These are phyloP conservation scores for Saccharomyces hybrid DNA, from an alignment of 1,139 yeast genomes.

Conservation along the genomic window DNA sequence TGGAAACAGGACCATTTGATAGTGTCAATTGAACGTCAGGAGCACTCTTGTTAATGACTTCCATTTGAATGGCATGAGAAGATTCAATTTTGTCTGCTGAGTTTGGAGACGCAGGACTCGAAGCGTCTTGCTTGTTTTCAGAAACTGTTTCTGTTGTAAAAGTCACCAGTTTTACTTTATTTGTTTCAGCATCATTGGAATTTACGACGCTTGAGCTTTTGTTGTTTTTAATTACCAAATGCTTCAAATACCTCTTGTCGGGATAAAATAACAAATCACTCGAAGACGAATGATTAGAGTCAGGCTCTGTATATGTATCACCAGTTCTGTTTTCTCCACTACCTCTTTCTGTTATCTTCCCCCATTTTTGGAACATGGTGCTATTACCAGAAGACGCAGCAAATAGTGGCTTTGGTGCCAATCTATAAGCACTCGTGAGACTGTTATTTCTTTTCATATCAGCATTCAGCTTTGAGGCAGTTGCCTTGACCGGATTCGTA, in stretches of 20 bases:
- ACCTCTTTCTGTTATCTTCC: too few relatives aligned
- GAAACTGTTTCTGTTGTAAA: not conserved
- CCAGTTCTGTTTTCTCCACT: too few relatives aligned
- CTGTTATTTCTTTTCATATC: too few relatives aligned
- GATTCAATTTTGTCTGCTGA: not conserved
- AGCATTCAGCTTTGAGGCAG: too few relatives aligned
- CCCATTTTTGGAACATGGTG: too few relatives aligned
- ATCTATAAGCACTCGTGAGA: too few relatives aligned
- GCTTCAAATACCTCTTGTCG: conserved; percentile 22
- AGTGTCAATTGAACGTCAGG: not conserved
- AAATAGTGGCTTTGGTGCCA: not conserved
- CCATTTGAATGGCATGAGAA: not conserved
- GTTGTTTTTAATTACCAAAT: conserved; percentile 17
- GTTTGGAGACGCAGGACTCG: not conserved
- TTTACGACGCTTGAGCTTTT: conserved; percentile 8
- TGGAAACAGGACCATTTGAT: not conserved
- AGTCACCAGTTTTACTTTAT: not conserved
- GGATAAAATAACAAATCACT: conserved; percentile 25
- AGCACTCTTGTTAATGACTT: not conserved
- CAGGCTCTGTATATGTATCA: not conserved
- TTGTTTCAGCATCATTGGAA: not conserved
- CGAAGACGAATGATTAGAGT: conserved; percentile 1
- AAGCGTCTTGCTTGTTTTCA: not conserved
- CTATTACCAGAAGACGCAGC: conserved; percentile 8
- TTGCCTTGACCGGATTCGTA: too few relatives aligned